phyloP scores from a whole-genome alignment of 306 rosid species.

The Prunus mongolica region DNA sequence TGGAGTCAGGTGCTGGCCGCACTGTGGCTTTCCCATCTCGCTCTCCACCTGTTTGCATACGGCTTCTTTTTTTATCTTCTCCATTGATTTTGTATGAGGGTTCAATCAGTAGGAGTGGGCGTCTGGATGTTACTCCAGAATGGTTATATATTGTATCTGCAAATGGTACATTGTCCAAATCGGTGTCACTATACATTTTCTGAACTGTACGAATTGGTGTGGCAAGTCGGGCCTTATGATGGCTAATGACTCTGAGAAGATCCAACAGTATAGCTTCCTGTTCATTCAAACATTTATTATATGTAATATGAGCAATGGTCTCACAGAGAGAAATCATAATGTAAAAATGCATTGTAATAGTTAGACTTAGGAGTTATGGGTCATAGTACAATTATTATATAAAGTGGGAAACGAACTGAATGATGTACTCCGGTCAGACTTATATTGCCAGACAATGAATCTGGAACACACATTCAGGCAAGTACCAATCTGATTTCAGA shows the following conservation, averaged over 20 bases:
- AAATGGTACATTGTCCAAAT: slow-evolving; percentile 64
- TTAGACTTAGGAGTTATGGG: background rate
- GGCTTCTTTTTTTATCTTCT: slow-evolving; percentile 60
- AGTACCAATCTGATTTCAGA: background rate
- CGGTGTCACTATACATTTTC: slow-evolving; percentile 64
- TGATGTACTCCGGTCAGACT: background rate
- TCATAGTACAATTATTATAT: background rate
- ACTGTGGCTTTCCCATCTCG: slow-evolving; percentile 49
- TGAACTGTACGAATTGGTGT: slow-evolving; percentile 94
- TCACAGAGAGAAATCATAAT: background rate
- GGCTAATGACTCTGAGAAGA: slow-evolving; percentile 93
- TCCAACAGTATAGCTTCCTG: slow-evolving; percentile 88
- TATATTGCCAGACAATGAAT: background rate
- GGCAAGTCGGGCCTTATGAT: slow-evolving; percentile 94
- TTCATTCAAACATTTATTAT: slow-evolving; percentile 10
- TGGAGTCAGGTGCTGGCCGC: slow-evolving; percentile 40
- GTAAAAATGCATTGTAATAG: background rate
- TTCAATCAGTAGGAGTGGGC: slow-evolving; percentile 71
- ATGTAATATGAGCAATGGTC: slow-evolving; percentile 23
- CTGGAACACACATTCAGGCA: background rate
- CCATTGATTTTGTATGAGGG: slow-evolving; percentile 56
- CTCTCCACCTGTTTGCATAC: slow-evolving; percentile 53
- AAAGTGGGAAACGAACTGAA: background rate
- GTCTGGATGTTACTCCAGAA: slow-evolving; percentile 47
- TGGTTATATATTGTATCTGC: slow-evolving; percentile 54